These are phyloP conservation scores for Populus davidiana DNA, from an alignment of 345 rosid genomes.

Conservation along the genomic window DNA sequence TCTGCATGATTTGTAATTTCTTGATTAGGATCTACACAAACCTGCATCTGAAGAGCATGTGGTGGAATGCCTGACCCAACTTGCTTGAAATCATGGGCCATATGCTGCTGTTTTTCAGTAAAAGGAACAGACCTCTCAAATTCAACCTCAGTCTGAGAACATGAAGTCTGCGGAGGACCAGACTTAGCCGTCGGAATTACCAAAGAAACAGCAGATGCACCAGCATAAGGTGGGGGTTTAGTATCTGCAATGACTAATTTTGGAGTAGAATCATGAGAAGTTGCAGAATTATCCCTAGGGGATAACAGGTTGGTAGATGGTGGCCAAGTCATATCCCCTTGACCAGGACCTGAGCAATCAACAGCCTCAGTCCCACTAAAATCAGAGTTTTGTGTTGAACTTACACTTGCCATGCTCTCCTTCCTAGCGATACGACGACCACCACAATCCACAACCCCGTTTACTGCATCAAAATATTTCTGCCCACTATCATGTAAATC, in stretches of 20 bases:
- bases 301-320: constrained; percentile 35
- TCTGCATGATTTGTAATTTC: constrained; percentile 36
- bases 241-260: constrained; percentile 28
- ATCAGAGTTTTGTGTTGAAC: constrained; percentile 69
- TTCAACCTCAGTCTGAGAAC: constrained; percentile 42
- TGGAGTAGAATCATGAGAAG: constrained; percentile 34
- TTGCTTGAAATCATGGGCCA: constrained; percentile 41
- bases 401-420: constrained; percentile 58
- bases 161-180: constrained; percentile 35
- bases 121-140: constrained; percentile 36
- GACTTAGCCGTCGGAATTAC: constrained; percentile 37
- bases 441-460: constrained; percentile 44
- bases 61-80: constrained; percentile 28
- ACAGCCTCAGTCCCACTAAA: constrained; percentile 47
- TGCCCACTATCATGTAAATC: constrained; percentile 56
- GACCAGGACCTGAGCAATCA: constrained; percentile 40
- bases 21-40: constrained; percentile 42
- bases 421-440: constrained; percentile 40
- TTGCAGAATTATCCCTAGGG: constrained; percentile 28
- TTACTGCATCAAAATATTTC: constrained; percentile 68
- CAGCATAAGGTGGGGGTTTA: constrained; percentile 32
- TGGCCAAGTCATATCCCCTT: constrained; percentile 33
- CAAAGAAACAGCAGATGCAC: constrained; percentile 34
- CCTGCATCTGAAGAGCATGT: constrained; percentile 24
- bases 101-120: constrained; percentile 33